Base-by-base conservation (phyloP, 1,139 yeast species). In the Pichia sp. region DNA sequence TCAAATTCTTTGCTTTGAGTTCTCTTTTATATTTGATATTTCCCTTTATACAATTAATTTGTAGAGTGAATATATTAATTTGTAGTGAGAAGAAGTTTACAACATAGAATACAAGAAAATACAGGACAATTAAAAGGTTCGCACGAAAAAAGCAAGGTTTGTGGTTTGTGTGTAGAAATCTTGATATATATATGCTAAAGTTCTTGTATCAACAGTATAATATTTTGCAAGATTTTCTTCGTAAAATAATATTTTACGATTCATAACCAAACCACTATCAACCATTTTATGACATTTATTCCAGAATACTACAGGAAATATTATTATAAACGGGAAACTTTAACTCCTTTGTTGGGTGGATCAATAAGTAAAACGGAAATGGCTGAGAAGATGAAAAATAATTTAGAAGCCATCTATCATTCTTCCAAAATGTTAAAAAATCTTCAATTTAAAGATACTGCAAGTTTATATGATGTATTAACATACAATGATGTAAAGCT, bases 401-500 rank as follows among this genome's bases (percentile, higher is more conserved):
- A 34, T 1, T 18, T 53, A 25, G 44, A 46, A 10, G 8, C 27
- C 4, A 40, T 44, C 4, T 46, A 52, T 36, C 30, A 27, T 7
- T 44, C 50, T 3, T 47, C 46, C 5, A 39, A 29, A 8, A 39
- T 39, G 29, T 5, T 50, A 7, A 26, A 42, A 25, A 40, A 38
- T 29, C 38, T 50, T 5, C n/a, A 30, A 7, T 52, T 45, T 41
- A 33, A 39, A 7, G 50, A 50, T 30, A 45, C 51, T 0, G 35
- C 7, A 3, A 49, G 52, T 35, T 28, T 53, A 3, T 37, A 39
- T 9, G 41, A 43, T 30, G n/a, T 53, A 2, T 29, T 53, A 6
- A 7, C 10, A 25, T 18, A 40, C 1, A 45, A 42, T 29, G 46
- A 35, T 4, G 29, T 44, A 7, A 44, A 44, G 10, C 10, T 49